phyloP scores from a whole-genome alignment of 257 asterid species.

The Mitragyna speciosa region DNA sequence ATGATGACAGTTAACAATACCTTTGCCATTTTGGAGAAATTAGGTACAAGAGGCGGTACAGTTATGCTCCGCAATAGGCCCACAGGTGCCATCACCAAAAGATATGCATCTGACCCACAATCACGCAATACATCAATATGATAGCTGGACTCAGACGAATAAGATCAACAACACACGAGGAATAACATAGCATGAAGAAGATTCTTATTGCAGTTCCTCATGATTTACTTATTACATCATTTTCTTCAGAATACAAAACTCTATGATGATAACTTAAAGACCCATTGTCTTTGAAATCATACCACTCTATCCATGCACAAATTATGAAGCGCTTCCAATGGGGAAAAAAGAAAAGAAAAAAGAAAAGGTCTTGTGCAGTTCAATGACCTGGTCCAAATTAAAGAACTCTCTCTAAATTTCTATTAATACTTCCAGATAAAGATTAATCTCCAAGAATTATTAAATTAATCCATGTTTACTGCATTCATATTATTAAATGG shows the following conservation, averaged over 20 bases:
- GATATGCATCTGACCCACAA: slow-evolving; percentile 39
- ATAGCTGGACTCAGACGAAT: background rate
- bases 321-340: too few species aligned
- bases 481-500: background rate
- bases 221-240: background rate
- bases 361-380: background rate
- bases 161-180: background rate
- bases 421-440: background rate
- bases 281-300: too few species aligned
- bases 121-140: background rate
- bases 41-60: slow-evolving; percentile 48
- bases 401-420: too few species aligned
- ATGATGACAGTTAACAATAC: slow-evolving; percentile 20
- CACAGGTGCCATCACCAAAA: slow-evolving; percentile 54
- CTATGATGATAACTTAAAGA: too few species aligned
- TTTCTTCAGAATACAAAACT: too few species aligned
- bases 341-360: too few species aligned
- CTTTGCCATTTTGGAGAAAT: slow-evolving; percentile 41
- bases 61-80: slow-evolving; percentile 45
- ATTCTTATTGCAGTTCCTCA: background rate
- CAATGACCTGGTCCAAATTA: background rate
- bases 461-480: background rate
- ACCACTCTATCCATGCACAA: too few species aligned
- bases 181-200: background rate
- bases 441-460: background rate